Percentiles rank a stretch among this genome's conserved stretches.
phyloP scores from a whole-genome alignment of 176 grass and related monocot genomes.

The Aegilops sharonensis region DNA sequence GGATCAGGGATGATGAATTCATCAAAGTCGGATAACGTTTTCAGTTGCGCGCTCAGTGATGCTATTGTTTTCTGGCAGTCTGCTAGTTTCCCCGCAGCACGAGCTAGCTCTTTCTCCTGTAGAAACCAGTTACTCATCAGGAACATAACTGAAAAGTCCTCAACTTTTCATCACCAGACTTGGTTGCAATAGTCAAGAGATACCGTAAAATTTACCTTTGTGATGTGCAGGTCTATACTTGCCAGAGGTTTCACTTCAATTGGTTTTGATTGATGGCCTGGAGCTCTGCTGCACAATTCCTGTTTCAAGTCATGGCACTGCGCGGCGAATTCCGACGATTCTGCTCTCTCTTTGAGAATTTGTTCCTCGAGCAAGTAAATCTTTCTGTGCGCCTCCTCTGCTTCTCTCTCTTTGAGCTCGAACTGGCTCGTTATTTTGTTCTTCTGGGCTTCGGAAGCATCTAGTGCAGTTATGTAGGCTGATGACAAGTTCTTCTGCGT shows the following conservation, averaged over 20 bases:
- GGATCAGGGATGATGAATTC: constrained; percentile 37
- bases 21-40: constrained; percentile 67
- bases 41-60: constrained; percentile 67
- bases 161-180: background rate
- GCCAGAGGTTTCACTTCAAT: constrained; percentile 28
- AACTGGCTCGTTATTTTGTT: constrained; percentile 46
- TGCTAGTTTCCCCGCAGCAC: constrained; percentile 66
- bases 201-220: constrained; percentile 50
- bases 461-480: constrained; percentile 51
- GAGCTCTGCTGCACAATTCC: constrained; percentile 17
- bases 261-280: constrained; percentile 26
- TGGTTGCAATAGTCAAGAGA: background rate
- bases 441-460: constrained; percentile 63
- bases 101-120: constrained; percentile 64
- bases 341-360: constrained; percentile 41
- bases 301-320: constrained; percentile 60
- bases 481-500: constrained; percentile 59
- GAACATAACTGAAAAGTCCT: background rate
- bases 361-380: constrained; percentile 50
- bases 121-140: constrained; percentile 22
- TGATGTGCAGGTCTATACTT: constrained; percentile 40
- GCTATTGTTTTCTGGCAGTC: constrained; percentile 91
- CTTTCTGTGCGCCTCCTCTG: constrained; percentile 33
- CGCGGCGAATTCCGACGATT: constrained; percentile 6
- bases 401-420: constrained; percentile 49